A percentile compares a stretch with the other conserved stretches of the same genome.
These are phyloP conservation scores for Trifolium dubium DNA, from an alignment of 306 rosid species.

Conservation along the genomic window DNA sequence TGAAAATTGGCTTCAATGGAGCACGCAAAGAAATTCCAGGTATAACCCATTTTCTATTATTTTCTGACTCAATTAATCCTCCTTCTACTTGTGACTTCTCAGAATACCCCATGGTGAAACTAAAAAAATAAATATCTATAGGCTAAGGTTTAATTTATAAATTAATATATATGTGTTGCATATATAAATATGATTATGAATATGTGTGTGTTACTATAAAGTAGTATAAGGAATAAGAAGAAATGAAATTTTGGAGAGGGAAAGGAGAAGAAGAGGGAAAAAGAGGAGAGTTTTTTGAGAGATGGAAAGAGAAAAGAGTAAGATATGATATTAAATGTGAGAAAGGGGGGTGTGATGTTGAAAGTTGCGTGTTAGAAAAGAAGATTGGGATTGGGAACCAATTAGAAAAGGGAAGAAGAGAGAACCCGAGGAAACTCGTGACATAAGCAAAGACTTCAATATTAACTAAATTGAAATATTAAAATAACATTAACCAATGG, in stretches of 20 bases:
- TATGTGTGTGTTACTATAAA: neutral
- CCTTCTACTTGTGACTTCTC: constrained; percentile 55
- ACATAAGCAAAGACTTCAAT: constrained; percentile 42
- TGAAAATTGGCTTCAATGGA: constrained; percentile 68
- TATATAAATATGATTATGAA: neutral
- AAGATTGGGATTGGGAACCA: constrained; percentile 25
- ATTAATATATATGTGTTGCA: neutral
- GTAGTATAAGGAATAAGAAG: neutral
- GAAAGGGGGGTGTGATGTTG: constrained; percentile 35
- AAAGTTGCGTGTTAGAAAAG: constrained; percentile 33
- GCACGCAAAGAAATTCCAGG: constrained; percentile 66
- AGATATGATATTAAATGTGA: constrained; percentile 32
- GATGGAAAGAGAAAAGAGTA: constrained; percentile 19
- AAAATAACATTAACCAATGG: constrained; percentile 13
- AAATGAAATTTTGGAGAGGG: constrained; percentile 26
- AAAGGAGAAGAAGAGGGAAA: constrained; percentile 42
- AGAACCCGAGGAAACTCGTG: constrained; percentile 63
- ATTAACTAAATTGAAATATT: neutral
- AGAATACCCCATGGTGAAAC: constrained; percentile 59
- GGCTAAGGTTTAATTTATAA: neutral
- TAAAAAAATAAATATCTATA: neutral
- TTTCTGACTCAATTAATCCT: constrained; percentile 51
- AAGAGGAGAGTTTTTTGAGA: constrained; percentile 5
- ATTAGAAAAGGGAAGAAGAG: constrained; percentile 21
- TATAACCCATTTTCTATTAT: constrained; percentile 59